Conservation (phyloP, 306 rosid genomes). For the Quercus engelmannii region DNA sequence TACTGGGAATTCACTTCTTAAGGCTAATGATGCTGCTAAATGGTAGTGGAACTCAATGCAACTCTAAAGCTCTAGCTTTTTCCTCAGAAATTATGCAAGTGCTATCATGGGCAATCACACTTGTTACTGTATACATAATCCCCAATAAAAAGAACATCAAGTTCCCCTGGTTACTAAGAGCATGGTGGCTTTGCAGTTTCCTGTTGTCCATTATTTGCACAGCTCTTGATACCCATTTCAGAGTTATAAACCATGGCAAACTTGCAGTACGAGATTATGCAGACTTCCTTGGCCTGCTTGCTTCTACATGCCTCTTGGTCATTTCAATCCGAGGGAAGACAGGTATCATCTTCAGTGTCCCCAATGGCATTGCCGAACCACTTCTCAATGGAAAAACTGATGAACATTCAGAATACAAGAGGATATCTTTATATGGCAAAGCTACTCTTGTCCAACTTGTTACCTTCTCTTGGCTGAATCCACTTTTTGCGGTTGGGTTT, state of each 20-base stretch:
- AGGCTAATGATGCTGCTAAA: constrained; percentile 35
- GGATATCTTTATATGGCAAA: constrained; percentile 63
- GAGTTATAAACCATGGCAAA: constrained; percentile 21
- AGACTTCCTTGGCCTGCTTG: constrained; percentile 50
- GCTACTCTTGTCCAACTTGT: constrained; percentile 65
- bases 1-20: constrained; percentile 40
- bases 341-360: constrained; percentile 26
- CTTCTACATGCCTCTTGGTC: constrained; percentile 50
- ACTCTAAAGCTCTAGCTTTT: constrained; percentile 24
- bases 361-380: constrained; percentile 53
- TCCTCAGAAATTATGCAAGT: constrained; percentile 58
- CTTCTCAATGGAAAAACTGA: constrained; percentile 48
- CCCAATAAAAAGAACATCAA: constrained; percentile 23
- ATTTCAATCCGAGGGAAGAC: constrained; percentile 66
- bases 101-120: constrained; percentile 47
- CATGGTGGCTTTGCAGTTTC: constrained; percentile 82
- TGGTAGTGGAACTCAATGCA: constrained; percentile 50
- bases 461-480: constrained; percentile 92
- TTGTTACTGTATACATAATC: constrained; percentile 32
- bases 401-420: constrained; percentile 18
- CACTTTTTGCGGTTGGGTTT: constrained; percentile 62
- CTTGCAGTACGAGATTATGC: constrained; percentile 46
- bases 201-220: constrained; percentile 34
- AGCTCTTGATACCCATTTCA: constrained; percentile 38
- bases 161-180: constrained; percentile 74